Percentiles rank a stretch among this genome's conserved stretches.
These are phyloP conservation scores for Phytophthora hibernalis DNA, from an alignment of 352 stramenopile species.

Conservation along the genomic window DNA sequence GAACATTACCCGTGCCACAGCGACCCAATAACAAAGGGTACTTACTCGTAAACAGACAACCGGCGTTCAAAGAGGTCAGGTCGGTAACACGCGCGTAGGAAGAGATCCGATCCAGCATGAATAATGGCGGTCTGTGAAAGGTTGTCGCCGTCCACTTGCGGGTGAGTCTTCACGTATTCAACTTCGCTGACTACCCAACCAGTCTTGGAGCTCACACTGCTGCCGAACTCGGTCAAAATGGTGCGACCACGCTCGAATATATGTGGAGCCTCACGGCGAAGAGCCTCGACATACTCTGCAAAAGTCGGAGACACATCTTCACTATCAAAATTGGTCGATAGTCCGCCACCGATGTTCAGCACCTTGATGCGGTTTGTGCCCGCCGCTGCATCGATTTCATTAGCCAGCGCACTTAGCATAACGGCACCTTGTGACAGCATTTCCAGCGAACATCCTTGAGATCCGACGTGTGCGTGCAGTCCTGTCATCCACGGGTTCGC, in stretches of 20 bases:
- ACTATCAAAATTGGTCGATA: conserved; percentile 91
- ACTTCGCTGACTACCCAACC: conserved; percentile 89
- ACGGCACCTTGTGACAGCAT: conserved; percentile 85
- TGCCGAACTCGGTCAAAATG: conserved; percentile 94
- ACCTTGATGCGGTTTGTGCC: conserved; percentile 79
- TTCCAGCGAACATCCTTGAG: conserved; percentile 83
- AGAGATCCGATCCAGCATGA: conserved; percentile 91
- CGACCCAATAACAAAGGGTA: conserved; percentile 10
- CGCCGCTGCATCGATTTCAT: conserved; percentile 77
- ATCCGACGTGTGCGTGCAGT: conserved; percentile 90
- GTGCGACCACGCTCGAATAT: conserved; percentile 84
- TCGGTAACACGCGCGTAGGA: conserved; percentile 89
- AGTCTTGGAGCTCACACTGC: conserved; percentile 86
- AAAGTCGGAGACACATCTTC: conserved; percentile 80
- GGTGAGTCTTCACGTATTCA: conserved; percentile 91
- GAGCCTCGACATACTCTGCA: conserved; percentile 78
- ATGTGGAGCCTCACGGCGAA: conserved; percentile 71
- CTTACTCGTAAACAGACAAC: conserved; percentile 85
- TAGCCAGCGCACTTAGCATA: conserved; percentile 80
- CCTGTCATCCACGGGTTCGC: conserved; percentile 89
- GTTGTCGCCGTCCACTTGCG: conserved; percentile 38
- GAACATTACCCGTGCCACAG: not conserved
- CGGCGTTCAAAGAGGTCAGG: conserved; percentile 83
- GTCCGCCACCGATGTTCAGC: conserved; percentile 92
- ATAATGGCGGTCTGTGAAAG: conserved; percentile 82